Evolutionary conservation across 768 basidiomycete genomes (phyloP).

Genomic region (Suillus weaverae): DNA sequence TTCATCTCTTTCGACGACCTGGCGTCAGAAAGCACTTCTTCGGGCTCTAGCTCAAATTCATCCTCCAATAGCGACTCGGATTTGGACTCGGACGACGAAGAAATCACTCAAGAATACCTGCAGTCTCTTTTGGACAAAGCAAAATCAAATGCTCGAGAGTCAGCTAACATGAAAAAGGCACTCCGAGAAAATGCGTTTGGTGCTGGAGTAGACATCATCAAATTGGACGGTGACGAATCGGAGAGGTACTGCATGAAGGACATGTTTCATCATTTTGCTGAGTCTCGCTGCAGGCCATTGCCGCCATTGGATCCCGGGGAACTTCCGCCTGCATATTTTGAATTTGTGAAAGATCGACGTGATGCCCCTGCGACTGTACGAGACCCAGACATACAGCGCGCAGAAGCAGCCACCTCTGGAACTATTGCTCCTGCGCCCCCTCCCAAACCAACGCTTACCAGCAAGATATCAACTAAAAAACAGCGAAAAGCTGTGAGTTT

Average conservation of each 20-base stretch:
- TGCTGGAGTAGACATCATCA: constrained; percentile 58
- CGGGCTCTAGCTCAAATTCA: constrained; percentile 32
- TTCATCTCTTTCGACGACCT: constrained; percentile 5
- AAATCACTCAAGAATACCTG: constrained; percentile 59
- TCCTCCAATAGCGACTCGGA: constrained; percentile 35
- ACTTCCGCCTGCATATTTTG: constrained; percentile 67
- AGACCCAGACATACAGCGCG: constrained; percentile 62
- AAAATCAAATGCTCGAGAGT: constrained; percentile 46
- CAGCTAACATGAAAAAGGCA: constrained; percentile 23
- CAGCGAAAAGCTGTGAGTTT: constrained; percentile 65
- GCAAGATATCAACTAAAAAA: constrained; percentile 70
- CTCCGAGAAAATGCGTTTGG: constrained; percentile 26
- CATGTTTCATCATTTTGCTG: constrained; percentile 7
- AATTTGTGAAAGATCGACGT: constrained; percentile 43
- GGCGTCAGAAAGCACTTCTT: constrained; percentile 11
- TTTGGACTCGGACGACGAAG: constrained; percentile 42
- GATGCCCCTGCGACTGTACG: constrained; percentile 48
- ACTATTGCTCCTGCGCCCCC: constrained; percentile 58
- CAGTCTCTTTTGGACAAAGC: constrained; percentile 65
- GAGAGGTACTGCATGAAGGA: constrained; percentile 33
- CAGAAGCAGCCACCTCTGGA: constrained; percentile 51
- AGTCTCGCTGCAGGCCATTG: constrained; percentile 44
- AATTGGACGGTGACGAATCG: constrained; percentile 38
- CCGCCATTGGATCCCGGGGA: constrained; percentile 66
- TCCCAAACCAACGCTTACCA: constrained; percentile 58